Evolutionary conservation across 495 filamentous ascomycete species (phyloP), one percentile per base, ranked within the genome.

Genomic region (Penicillium cosmopolitanum): DNA sequence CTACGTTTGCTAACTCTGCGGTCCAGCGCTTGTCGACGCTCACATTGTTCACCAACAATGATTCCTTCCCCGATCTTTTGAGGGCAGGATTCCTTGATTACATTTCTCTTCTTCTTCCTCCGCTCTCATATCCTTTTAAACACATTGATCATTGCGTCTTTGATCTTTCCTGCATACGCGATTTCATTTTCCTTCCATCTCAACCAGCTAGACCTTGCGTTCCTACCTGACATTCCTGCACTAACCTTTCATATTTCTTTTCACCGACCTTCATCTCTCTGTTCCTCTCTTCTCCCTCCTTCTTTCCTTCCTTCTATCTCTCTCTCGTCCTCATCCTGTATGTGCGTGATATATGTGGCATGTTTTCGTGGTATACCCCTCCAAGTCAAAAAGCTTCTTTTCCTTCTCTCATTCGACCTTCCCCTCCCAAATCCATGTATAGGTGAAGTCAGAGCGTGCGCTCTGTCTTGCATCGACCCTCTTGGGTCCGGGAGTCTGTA

Each of bases 361-460:
- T 70, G 67, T 70, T 67, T 31, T 52, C 46, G 63, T 70, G 67
- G 65, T 67, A 67, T 67, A 67, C 67, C 67, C 67, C 61, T 61
- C 59, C 42, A 59, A 66, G 60, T 66, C 63, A 62, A 64, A 70
- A 69, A 65, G 57, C 51, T 42, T 58, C 50, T 53, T 63, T 53
- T 53, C 38, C 42, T 48, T 60, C 53, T 61, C 50, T 61, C 53
- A 51, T 55, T 18, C 33, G 31, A 47, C 44, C 46, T 60, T 57
- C 47, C 53, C 50, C 15, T 31, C 28, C 36, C 36, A 5, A 12
- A n/a, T 36, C 51, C 36, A 15, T 63, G 65, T 63, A 67, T 58
- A 69, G 55, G 50, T 46, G 52, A 59, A 51, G 47, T 34, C 48
- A 51, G 56, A 40, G 31, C 36, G 31, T 40, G 31, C n/a, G 33